Conservation (phyloP, 1,139 yeast genomes). For the Saccharomyces hybrid region DNA sequence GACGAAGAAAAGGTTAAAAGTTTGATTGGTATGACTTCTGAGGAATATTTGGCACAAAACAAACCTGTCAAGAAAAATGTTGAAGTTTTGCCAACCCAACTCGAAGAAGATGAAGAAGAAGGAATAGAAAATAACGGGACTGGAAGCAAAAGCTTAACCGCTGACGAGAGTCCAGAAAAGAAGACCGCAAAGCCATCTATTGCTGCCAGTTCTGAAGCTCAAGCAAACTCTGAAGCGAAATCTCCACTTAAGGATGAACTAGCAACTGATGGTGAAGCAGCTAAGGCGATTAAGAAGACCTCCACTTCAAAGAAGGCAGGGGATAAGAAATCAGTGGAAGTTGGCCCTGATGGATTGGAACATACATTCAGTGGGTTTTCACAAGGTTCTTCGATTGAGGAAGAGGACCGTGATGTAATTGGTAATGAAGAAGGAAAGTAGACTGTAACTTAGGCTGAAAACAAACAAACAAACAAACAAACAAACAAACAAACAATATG, state of each 20-base stretch:
- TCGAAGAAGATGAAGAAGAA: not conserved
- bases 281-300: not conserved
- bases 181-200: constrained; percentile 38
- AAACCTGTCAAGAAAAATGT: not conserved
- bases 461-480: too few species aligned
- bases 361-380: constrained; percentile 18
- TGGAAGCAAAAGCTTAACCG: not conserved
- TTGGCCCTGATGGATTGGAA: constrained; percentile 1
- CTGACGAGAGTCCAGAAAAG: constrained; percentile 12
- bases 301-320: not conserved
- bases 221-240: not conserved
- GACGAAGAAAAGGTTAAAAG: constrained; percentile 27
- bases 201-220: constrained; percentile 29
- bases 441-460: not conserved
- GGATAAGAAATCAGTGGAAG: not conserved
- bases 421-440: not conserved
- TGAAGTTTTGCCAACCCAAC: not conserved
- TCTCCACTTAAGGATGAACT: not conserved
- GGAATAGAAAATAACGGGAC: not conserved
- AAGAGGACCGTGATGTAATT: not conserved
- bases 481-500: not conserved
- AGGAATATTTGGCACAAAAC: constrained; percentile 13
- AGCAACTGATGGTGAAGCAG: not conserved
- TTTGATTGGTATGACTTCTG: constrained; percentile 26
- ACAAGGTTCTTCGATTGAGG: constrained; percentile 11